Percentiles rank a stretch among this genome's conserved stretches.
Conservation (phyloP, 495 filamentous ascomycete species). For the Aspergillus cristatus region DNA sequence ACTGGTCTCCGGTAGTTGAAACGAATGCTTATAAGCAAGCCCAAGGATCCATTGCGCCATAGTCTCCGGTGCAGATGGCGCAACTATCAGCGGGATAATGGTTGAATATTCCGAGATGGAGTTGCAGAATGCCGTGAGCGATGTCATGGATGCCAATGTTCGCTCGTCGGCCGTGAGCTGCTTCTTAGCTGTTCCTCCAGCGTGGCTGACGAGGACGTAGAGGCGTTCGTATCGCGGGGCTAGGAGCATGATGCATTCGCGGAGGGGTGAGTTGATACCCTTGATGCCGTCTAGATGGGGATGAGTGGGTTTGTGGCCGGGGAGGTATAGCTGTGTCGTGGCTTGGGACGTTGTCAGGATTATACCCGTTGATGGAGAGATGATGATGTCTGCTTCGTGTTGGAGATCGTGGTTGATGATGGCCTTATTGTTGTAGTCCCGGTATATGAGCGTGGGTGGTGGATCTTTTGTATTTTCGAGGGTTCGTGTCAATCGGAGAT, state of each 20-base stretch:
- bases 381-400: conserved; percentile 63
- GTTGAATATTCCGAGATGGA: conserved; percentile 10
- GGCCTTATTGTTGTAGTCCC: conserved; percentile 14
- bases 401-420: background rate
- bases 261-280: conserved; percentile 35
- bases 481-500: conserved; percentile 13
- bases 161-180: conserved; percentile 5
- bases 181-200: background rate
- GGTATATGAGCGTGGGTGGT: conserved; percentile 16
- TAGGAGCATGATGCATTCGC: conserved; percentile 46
- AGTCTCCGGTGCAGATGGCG: conserved; percentile 33
- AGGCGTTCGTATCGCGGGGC: conserved; percentile 58
- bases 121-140: conserved; percentile 11
- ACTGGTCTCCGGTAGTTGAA: conserved; percentile 2
- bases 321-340: conserved; percentile 60
- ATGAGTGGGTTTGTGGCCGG: conserved; percentile 39
- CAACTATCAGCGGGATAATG: conserved; percentile 19
- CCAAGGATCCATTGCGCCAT: conserved; percentile 22
- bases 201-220: conserved; percentile 50
- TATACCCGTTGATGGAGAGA: conserved; percentile 63
- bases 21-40: conserved; percentile 16
- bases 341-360: conserved; percentile 63
- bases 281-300: conserved; percentile 1
- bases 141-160: conserved; percentile 3
- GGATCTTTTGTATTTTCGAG: conserved; percentile 13